Base-by-base conservation (phyloP, 1,284 basidiomycete genomes). In the Heterobasidion parviporum region DNA sequence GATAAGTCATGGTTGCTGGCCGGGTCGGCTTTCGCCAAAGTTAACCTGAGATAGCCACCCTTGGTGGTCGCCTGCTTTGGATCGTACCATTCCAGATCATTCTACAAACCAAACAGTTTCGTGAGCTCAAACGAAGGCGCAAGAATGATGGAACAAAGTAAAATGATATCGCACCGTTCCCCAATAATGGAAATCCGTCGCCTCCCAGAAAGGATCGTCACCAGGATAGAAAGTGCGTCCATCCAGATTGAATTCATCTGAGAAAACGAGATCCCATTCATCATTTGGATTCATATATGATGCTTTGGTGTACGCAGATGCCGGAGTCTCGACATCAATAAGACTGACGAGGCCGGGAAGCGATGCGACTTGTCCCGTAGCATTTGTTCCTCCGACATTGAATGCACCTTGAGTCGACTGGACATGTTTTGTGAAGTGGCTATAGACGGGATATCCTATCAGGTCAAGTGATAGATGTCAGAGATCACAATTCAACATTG, bases 121-220 rank as follows among this genome's bases (percentile, higher is more conserved):
- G 59, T 3, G 3, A 2, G 8, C 4, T 47, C 7, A 7, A 7
- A 36, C n/a, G 20, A 14, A n/a, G 52, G 67, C 62, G 32, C 26
- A 41, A 41, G 38, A 10, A 41, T 41, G 7, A n/a, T n/a, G n/a
- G n/a, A n/a, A n/a, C n/a, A n/a, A n/a, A n/a, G n/a, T n/a, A n/a
- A n/a, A n/a, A n/a, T n/a, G n/a, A n/a, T n/a, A 3, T 3, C 48
- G 16, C 47, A 61, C 60, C 51, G 74, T 76, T 32, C 65, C 75
- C 88, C 89, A 89, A 66, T 90, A 91, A 67, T 90, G 82, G 43
- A 92, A 62, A 65, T 85, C 83, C 0, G 77, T 80, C 1, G 84
- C 83, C 60, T 85, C 83, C 85, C 85, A 87, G 63, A 78, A 81
- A 1, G 82, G 80, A 63, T 82, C 81, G 56, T 81, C 65, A 0